Conservation (phyloP, 2,329 filamentous ascomycete genomes). For the Colletotrichum sp. region DNA sequence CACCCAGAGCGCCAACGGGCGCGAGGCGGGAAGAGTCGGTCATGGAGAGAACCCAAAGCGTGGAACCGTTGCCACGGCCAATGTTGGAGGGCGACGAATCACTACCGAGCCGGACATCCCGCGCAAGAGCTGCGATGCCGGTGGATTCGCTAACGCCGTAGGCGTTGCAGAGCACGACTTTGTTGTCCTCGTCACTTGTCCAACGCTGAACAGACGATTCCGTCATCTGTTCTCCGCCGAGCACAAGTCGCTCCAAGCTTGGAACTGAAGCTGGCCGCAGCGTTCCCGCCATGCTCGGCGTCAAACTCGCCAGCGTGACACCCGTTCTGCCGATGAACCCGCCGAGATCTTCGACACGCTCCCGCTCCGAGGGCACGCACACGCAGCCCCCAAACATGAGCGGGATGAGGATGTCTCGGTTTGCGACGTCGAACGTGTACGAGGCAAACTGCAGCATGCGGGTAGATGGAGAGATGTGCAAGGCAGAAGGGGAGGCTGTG, state of each 20-base stretch:
- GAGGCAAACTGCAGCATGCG: constrained; percentile 14
- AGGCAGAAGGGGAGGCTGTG: too few species aligned
- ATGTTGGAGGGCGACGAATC: background rate
- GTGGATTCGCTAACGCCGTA: constrained; percentile 24
- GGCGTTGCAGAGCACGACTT: background rate
- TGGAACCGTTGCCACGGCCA: constrained; percentile 11
- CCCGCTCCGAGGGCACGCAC: background rate
- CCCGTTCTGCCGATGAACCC: background rate
- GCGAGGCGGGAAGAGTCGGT: constrained; percentile 26
- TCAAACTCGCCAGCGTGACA: background rate
- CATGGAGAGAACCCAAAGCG: constrained; percentile 32
- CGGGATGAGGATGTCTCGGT: background rate
- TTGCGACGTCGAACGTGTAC: constrained; percentile 19
- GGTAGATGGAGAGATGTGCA: background rate
- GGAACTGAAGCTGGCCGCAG: background rate
- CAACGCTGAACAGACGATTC: too few species aligned
- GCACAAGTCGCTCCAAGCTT: background rate
- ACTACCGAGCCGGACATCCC: background rate
- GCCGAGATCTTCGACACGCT: background rate
- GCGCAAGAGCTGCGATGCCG: background rate
- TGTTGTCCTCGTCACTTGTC: background rate
- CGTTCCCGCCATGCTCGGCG: background rate
- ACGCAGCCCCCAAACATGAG: background rate
- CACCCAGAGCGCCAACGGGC: constrained; percentile 27
- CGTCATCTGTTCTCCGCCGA: background rate